A percentile compares a stretch with the other conserved stretches of the same genome.
Evolutionary conservation across 78 protist genomes (phyloP).

Genomic region (Dictyostelium brefeldianum): DNA sequence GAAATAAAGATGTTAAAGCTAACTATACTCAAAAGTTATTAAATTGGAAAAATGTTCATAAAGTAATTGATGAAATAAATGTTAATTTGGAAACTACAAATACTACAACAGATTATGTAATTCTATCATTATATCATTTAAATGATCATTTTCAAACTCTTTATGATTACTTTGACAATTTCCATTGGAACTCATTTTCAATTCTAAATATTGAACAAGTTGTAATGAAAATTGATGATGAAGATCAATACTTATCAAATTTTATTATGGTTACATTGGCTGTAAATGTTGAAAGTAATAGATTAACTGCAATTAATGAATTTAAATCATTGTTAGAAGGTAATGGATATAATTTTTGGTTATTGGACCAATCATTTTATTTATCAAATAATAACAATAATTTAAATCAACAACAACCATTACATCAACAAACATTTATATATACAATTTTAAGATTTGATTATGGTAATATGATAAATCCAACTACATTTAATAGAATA

Average conservation of each 20-base stretch:
- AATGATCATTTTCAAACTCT: neutral
- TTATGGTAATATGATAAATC: neutral
- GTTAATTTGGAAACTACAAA: too few relatives aligned
- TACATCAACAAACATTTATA: too few relatives aligned
- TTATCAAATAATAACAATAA: neutral
- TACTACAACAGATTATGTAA: too few relatives aligned
- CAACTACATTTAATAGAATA: neutral
- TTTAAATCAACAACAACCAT: neutral
- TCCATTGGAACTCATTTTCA: neutral
- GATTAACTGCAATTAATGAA: neutral
- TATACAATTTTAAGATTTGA: constrained; percentile 1
- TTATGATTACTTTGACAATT: too few relatives aligned
- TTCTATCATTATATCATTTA: neutral
- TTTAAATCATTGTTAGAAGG: neutral
- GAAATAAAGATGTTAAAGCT: neutral
- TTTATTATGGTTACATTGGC: neutral
- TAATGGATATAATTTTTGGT: neutral
- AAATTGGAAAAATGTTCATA: neutral
- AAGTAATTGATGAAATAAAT: too few relatives aligned
- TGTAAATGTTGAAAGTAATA: neutral
- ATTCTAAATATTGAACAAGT: neutral
- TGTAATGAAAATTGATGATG: neutral
- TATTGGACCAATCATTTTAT: neutral
- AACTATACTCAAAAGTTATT: neutral
- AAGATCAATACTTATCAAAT: constrained; percentile 8